Evolutionary conservation across 2,329 filamentous ascomycete genomes (phyloP), one percentile per base, ranked within the genome.

Genomic region (Trichoderma sp.): DNA sequence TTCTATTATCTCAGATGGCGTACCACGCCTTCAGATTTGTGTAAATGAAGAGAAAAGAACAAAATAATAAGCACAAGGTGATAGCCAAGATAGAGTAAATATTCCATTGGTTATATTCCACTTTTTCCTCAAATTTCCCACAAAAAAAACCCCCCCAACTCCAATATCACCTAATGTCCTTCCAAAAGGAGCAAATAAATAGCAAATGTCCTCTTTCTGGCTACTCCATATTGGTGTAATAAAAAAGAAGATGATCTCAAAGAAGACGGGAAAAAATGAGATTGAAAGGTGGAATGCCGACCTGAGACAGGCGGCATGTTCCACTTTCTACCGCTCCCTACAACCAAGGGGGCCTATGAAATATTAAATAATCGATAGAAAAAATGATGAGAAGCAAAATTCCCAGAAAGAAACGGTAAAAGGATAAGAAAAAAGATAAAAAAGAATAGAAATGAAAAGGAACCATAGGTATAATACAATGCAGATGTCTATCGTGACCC

Each of bases 401-500:
- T 31, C 31, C 31, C 59, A 16, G 8, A n/a, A 14, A 21, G n/a
- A 40, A 70, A 68, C 27, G 13, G 27, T 33, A 55, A 43, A 47
- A 5, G 5, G 8, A 31, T 5, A 47, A 52, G 14, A 65, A 55
- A 70, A 67, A 67, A 67, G 49, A 62, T 40, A 21, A 69, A 56
- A 56, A 47, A 66, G 33, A 35, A 35, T 13, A 27, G 27, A 27
- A 27, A 21, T 27, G 29, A 60, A 58, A 71, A 59, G n/a, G 5
- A 60, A 31, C 53, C 55, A 55, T 49, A 49, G 47, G 47, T 67
- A 57, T 59, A 55, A 55, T 68, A 68, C 59, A 68, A 62, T 68
- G 59, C 66, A 68, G 29, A 57, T 62, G 13, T 68, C 66, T 61
- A 62, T 68, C 58, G 57, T 66, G 55, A 58, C 63, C 63, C 63